These are phyloP conservation scores for Ramalina intermedia DNA, from an alignment of 495 filamentous ascomycete species.

Conservation along the genomic window DNA sequence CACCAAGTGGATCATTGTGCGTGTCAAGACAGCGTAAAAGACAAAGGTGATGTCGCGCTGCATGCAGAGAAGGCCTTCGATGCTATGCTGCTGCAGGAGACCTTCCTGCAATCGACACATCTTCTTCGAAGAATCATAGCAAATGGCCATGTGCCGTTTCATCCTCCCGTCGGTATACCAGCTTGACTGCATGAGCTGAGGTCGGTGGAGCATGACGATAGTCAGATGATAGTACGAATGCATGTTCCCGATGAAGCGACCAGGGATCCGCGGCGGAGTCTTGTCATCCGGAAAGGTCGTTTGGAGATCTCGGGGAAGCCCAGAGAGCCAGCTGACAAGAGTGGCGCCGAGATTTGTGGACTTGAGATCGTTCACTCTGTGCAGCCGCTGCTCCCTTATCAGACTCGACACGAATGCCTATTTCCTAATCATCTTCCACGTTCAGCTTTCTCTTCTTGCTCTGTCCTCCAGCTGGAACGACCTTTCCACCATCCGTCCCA, in stretches of 20 bases:
- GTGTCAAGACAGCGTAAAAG: slow-evolving; percentile 82
- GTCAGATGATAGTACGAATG: slow-evolving; percentile 86
- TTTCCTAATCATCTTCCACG: no score
- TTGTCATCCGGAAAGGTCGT: slow-evolving; percentile 66
- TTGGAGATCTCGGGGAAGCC: slow-evolving; percentile 69
- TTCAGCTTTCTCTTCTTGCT: no score
- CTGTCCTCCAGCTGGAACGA: no score
- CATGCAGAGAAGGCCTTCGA: slow-evolving; percentile 82
- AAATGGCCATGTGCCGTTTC: slow-evolving; percentile 77
- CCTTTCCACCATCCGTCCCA: no score
- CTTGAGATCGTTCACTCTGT: slow-evolving; percentile 79
- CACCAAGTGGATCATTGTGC: slow-evolving; percentile 91
- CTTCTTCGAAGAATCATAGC: slow-evolving; percentile 73
- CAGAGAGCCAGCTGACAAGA: slow-evolving; percentile 58
- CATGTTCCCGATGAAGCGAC: slow-evolving; percentile 82
- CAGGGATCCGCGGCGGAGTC: slow-evolving; percentile 70
- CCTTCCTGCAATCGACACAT: slow-evolving; percentile 87
- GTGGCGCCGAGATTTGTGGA: slow-evolving; percentile 65
- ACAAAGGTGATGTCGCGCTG: slow-evolving; percentile 89
- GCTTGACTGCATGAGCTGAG: slow-evolving; percentile 66
- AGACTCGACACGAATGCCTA: no score
- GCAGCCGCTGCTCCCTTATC: no score
- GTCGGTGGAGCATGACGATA: slow-evolving; percentile 77
- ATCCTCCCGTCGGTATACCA: slow-evolving; percentile 65
- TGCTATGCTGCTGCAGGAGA: slow-evolving; percentile 59